Conservation (phyloP, 345 rosid genomes). For the Melaleuca alternifolia region DNA sequence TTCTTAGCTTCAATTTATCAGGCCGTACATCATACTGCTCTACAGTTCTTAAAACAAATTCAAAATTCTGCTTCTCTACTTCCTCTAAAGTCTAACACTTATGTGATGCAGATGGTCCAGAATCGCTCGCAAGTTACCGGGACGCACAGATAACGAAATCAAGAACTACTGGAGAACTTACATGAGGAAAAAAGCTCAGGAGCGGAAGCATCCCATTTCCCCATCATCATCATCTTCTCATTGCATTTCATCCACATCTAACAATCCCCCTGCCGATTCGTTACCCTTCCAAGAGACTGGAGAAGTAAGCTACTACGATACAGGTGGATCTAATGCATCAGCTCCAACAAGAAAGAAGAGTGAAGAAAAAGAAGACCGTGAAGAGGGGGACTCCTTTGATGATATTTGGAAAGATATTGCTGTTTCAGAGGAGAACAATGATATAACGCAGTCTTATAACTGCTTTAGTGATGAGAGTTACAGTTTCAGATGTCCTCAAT, state of each 20-base stretch:
- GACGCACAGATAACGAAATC: conserved; percentile 94
- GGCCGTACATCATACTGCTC: not conserved
- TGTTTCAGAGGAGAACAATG: conserved; percentile 29
- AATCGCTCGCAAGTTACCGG: conserved; percentile 86
- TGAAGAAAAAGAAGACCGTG: conserved; percentile 27
- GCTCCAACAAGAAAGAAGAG: conserved; percentile 17
- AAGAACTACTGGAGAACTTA: conserved; percentile 98
- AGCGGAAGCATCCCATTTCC: conserved; percentile 30
- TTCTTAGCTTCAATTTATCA: not conserved
- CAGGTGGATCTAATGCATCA: conserved; percentile 42
- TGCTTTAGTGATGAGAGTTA: conserved; percentile 35
- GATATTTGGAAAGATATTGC: conserved; percentile 89
- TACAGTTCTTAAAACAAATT: not conserved
- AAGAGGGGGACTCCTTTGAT: conserved; percentile 52
- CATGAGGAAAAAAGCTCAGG: conserved; percentile 81
- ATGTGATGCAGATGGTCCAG: conserved; percentile 72
- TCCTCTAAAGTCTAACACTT: not conserved
- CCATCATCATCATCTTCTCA: conserved; percentile 45
- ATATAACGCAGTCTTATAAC: conserved; percentile 35
- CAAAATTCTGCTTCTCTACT: not conserved
- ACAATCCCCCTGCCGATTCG: conserved; percentile 31
- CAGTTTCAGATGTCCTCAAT: conserved; percentile 29
- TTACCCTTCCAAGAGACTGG: conserved; percentile 33
- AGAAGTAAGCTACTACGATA: conserved; percentile 64
- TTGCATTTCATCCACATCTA: conserved; percentile 42